phyloP scores from a whole-genome alignment of 2,329 filamentous ascomycete species.

The Chaetomium sp. region DNA sequence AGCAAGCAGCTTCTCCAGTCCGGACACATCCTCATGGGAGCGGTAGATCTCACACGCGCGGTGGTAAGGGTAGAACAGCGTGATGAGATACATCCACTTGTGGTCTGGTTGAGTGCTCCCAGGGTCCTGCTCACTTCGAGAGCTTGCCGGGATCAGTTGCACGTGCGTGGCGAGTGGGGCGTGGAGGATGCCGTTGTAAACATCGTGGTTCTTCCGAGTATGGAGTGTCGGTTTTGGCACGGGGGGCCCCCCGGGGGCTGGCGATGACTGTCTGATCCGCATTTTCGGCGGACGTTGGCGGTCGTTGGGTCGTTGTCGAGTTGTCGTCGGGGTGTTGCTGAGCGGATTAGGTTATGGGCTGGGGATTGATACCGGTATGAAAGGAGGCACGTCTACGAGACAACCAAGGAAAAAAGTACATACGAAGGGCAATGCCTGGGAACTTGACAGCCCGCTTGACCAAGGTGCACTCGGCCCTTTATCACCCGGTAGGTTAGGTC shows the following conservation, averaged over 20 bases:
- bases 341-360: too few relatives aligned
- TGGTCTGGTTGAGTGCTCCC: not conserved
- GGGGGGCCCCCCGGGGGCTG: not conserved
- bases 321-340: too few relatives aligned
- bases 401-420: too few relatives aligned
- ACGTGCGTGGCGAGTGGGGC: slow-evolving; percentile 25
- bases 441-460: too few relatives aligned
- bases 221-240: slow-evolving; percentile 26
- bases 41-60: slow-evolving; percentile 29
- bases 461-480: too few relatives aligned
- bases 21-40: slow-evolving; percentile 25
- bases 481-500: too few relatives aligned
- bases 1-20: slow-evolving; percentile 7
- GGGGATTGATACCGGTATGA: too few relatives aligned
- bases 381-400: too few relatives aligned
- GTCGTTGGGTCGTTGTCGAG: too few relatives aligned
- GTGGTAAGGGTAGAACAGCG: slow-evolving; percentile 28
- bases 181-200: slow-evolving; percentile 25
- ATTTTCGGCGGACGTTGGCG: too few relatives aligned
- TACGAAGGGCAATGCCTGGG: too few relatives aligned
- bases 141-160: slow-evolving; percentile 1
- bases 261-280: not conserved
- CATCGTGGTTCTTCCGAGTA: slow-evolving; percentile 28
- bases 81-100: slow-evolving; percentile 22
- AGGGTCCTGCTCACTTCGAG: not conserved